phyloP scores from a whole-genome alignment of 257 asterid species.

The Plantago ovata region DNA sequence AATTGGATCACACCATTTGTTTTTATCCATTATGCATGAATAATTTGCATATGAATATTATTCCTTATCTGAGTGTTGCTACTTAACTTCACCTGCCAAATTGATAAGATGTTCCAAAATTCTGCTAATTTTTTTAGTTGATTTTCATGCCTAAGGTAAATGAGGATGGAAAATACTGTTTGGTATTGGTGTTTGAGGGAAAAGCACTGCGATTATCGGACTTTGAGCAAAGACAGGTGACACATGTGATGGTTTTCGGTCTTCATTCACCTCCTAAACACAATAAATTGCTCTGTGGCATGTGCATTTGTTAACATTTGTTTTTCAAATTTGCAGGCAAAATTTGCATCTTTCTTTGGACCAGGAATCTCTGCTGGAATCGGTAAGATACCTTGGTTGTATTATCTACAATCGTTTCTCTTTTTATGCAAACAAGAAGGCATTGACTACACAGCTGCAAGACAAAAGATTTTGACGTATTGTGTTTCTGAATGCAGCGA shows the following conservation, averaged over 20 bases:
- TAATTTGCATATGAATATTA: background rate
- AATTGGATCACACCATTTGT: background rate
- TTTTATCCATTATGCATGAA: no score
- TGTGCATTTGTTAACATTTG: background rate
- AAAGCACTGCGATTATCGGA: slow-evolving; percentile 75
- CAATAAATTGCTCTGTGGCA: background rate
- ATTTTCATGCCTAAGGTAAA: slow-evolving; percentile 53
- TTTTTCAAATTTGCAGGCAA: slow-evolving; percentile 42
- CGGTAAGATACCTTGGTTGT: slow-evolving; percentile 38
- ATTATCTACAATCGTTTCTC: background rate
- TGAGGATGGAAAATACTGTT: slow-evolving; percentile 70
- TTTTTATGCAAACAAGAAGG: no score
- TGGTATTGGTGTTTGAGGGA: slow-evolving; percentile 76
- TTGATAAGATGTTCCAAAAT: slow-evolving; percentile 10
- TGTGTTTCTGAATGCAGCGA: slow-evolving; percentile 53
- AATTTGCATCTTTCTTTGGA: slow-evolving; percentile 92
- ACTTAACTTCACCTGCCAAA: background rate
- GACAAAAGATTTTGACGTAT: no score
- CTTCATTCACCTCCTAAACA: background rate
- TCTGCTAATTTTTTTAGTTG: slow-evolving; percentile 10
- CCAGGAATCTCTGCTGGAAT: slow-evolving; percentile 94
- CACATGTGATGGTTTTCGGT: background rate
- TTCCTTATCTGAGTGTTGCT: background rate
- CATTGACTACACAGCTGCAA: no score
- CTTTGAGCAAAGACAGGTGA: slow-evolving; percentile 82